These are phyloP conservation scores for Phaeophleospora eucalypticola DNA, from an alignment of 2,329 filamentous ascomycete species.

Conservation along the genomic window DNA sequence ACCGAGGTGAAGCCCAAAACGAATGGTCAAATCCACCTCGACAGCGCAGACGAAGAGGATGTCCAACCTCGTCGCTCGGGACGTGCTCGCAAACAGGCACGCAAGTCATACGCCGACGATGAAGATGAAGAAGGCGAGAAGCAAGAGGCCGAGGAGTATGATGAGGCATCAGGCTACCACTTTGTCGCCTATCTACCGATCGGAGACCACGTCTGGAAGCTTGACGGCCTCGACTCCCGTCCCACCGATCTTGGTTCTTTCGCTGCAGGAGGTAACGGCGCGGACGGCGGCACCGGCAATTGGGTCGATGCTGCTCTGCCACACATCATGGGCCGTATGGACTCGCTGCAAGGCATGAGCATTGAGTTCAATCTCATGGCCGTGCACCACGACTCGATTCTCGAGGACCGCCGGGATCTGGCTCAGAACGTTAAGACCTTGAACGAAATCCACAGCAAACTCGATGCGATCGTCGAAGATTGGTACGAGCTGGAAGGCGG, in stretches of 20 bases:
- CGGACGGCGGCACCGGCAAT: slow-evolving; percentile 43
- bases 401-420: slow-evolving; percentile 43
- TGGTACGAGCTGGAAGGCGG: slow-evolving; percentile 41
- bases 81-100: slow-evolving; percentile 19
- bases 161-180: slow-evolving; percentile 67
- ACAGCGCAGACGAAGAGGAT: neutral
- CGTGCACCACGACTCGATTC: slow-evolving; percentile 63
- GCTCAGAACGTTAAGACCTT: slow-evolving; percentile 44
- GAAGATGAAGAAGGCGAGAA: slow-evolving; percentile 41
- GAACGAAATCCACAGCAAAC: slow-evolving; percentile 37
- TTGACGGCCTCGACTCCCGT: slow-evolving; percentile 75
- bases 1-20: neutral
- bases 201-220: slow-evolving; percentile 73
- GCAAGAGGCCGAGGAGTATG: slow-evolving; percentile 45
- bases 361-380: slow-evolving; percentile 76
- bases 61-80: slow-evolving; percentile 22
- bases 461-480: slow-evolving; percentile 37
- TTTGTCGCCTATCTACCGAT: slow-evolving; percentile 85
- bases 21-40: neutral
- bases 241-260: slow-evolving; percentile 60
- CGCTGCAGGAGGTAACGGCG: slow-evolving; percentile 31
- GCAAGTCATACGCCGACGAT: slow-evolving; percentile 31
- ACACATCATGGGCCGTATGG: slow-evolving; percentile 65
- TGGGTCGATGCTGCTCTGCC: slow-evolving; percentile 66
- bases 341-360: slow-evolving; percentile 59